Evolutionary conservation across 495 filamentous ascomycete species (phyloP).

Genomic region (Penicillium robsamsonii): DNA sequence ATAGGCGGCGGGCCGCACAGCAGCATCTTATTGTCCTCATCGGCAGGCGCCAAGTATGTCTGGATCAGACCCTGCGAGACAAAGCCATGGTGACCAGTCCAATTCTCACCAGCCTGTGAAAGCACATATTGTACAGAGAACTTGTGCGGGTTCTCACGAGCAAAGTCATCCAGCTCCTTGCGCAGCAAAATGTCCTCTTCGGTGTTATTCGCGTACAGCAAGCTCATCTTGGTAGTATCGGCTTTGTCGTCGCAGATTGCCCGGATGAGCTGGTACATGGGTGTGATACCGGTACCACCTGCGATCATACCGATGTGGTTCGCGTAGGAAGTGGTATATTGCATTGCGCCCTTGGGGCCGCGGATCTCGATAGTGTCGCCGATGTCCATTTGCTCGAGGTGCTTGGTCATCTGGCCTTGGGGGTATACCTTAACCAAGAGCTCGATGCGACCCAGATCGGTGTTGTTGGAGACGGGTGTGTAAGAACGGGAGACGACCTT

Average conservation of each 20-base stretch:
- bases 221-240: slow-evolving; percentile 46
- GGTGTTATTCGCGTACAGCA: slow-evolving; percentile 46
- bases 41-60: slow-evolving; percentile 15
- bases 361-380: slow-evolving; percentile 46
- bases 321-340: slow-evolving; percentile 36
- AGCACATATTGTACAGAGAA: slow-evolving; percentile 47
- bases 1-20: slow-evolving; percentile 37
- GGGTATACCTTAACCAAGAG: slow-evolving; percentile 44
- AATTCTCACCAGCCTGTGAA: slow-evolving; percentile 25
- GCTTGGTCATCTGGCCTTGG: slow-evolving; percentile 38
- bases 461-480: slow-evolving; percentile 46
- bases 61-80: slow-evolving; percentile 22
- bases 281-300: slow-evolving; percentile 40
- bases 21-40: slow-evolving; percentile 22
- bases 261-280: slow-evolving; percentile 54
- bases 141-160: slow-evolving; percentile 31
- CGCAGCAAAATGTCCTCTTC: slow-evolving; percentile 42
- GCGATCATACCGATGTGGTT: slow-evolving; percentile 43
- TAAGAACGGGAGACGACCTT: slow-evolving; percentile 41
- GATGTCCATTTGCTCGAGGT: slow-evolving; percentile 37
- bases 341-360: slow-evolving; percentile 50
- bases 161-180: slow-evolving; percentile 49
- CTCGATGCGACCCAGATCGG: slow-evolving; percentile 36
- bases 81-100: slow-evolving; percentile 23
- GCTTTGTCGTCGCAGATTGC: slow-evolving; percentile 48